phyloP scores from a whole-genome alignment of 192 early-diverging fungal genomes.

The Mortierella hygrophila region DNA sequence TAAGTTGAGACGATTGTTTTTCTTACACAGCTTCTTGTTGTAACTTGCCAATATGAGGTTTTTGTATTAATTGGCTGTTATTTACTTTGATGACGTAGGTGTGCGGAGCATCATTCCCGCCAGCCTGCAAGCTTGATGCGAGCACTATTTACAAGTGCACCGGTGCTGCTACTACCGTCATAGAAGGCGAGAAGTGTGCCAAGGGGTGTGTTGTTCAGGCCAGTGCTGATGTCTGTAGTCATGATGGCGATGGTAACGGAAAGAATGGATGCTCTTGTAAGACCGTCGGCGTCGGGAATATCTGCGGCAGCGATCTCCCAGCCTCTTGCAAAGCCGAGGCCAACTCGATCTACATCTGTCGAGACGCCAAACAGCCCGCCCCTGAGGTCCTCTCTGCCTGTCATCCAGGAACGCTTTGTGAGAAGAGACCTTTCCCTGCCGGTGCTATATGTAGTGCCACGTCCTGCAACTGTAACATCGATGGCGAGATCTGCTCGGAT shows the following conservation, averaged over 20 bases:
- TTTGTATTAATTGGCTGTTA: neutral
- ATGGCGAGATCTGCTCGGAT: neutral
- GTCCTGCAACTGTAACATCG: constrained; percentile 8
- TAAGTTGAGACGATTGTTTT: neutral
- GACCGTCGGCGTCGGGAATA: neutral
- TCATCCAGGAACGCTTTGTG: neutral
- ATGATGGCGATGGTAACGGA: neutral
- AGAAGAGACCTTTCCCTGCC: neutral
- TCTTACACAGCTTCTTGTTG: neutral
- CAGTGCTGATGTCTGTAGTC: neutral
- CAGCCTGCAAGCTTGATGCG: neutral
- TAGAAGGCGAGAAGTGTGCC: neutral
- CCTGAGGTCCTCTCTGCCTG: neutral
- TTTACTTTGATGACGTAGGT: neutral
- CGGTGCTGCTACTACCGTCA: neutral
- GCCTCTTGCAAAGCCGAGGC: neutral
- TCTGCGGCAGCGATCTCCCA: neutral
- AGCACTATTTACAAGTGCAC: constrained; percentile 11
- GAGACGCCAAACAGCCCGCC: neutral
- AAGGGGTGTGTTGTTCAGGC: neutral
- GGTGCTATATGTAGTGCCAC: neutral
- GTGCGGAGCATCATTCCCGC: constrained; percentile 12
- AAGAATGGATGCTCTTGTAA: neutral
- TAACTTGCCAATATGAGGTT: neutral
- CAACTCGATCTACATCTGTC: constrained; percentile 11